Evolutionary conservation across 2,329 filamentous ascomycete species (phyloP).

Genomic region (Colletotrichum tabaci): DNA sequence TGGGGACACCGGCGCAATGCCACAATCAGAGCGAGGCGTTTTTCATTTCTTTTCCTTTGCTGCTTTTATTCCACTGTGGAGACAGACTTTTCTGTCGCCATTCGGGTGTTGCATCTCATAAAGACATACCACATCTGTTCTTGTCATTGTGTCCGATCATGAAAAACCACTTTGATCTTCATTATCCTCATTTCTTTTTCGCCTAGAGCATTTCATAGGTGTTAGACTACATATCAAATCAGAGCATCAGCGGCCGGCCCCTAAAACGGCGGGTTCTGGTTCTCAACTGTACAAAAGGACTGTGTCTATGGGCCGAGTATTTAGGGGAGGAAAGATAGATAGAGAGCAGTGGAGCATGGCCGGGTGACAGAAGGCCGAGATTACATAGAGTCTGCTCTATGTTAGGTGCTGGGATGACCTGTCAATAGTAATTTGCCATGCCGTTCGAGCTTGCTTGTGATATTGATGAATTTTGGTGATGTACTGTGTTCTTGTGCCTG

Average conservation of each 20-base stretch:
- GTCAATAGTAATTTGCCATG: constrained; percentile 29
- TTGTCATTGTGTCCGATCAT: neutral
- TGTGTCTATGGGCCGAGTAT: neutral
- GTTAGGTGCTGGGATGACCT: neutral
- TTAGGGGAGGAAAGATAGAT: neutral
- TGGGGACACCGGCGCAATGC: constrained; percentile 6
- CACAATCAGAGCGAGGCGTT: constrained; percentile 33
- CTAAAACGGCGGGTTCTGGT: neutral
- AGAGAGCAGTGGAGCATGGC: neutral
- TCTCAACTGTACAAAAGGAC: constrained; percentile 22
- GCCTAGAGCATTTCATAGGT: neutral
- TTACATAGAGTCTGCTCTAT: constrained; percentile 13
- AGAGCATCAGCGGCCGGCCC: neutral
- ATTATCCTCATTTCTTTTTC: neutral
- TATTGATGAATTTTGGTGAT: neutral
- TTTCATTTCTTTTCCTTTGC: constrained; percentile 1
- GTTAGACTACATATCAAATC: neutral
- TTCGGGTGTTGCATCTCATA: constrained; percentile 2
- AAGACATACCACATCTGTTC: neutral
- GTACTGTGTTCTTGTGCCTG: neutral
- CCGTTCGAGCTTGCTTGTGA: neutral
- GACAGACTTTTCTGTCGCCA: neutral
- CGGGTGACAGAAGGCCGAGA: neutral
- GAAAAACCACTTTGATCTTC: neutral
- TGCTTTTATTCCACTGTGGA: constrained; percentile 2